These are phyloP conservation scores for Stereocaulon alpinum DNA, from an alignment of 495 filamentous ascomycete species.

Conservation along the genomic window DNA sequence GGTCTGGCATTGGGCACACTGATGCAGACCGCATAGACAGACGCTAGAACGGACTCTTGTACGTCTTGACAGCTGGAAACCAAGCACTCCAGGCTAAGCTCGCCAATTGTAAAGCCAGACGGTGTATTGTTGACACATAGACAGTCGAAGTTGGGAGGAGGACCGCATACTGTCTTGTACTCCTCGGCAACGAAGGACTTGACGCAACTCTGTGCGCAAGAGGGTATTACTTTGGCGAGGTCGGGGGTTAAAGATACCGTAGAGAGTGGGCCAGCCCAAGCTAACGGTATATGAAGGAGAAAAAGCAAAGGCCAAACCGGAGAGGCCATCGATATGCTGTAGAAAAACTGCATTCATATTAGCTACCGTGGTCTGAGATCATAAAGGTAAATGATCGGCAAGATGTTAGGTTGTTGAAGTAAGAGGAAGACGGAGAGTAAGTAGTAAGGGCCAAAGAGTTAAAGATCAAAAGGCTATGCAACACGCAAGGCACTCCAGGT, in stretches of 20 bases:
- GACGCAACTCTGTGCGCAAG: slow-evolving; percentile 54
- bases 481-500: background rate
- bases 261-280: slow-evolving; percentile 18
- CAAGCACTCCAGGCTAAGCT: slow-evolving; percentile 55
- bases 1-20: slow-evolving; percentile 12
- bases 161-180: slow-evolving; percentile 44
- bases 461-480: background rate
- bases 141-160: slow-evolving; percentile 44
- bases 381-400: slow-evolving; percentile 17
- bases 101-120: slow-evolving; percentile 58
- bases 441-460: slow-evolving; percentile 4
- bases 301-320: slow-evolving; percentile 24
- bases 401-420: slow-evolving; percentile 8
- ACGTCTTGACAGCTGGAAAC: slow-evolving; percentile 33
- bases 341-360: slow-evolving; percentile 23
- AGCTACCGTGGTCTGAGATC: slow-evolving; percentile 10
- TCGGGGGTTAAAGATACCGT: slow-evolving; percentile 19
- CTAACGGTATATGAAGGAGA: slow-evolving; percentile 23
- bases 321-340: slow-evolving; percentile 31
- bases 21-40: slow-evolving; percentile 17
- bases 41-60: background rate
- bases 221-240: slow-evolving; percentile 40
- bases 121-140: slow-evolving; percentile 50
- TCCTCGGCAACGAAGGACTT: slow-evolving; percentile 49
- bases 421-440: background rate